A percentile compares a stretch with the other conserved stretches of the same genome.
Evolutionary conservation across 805 yeast genomes (phyloP).

Genomic region (Candida golubevii): DNA sequence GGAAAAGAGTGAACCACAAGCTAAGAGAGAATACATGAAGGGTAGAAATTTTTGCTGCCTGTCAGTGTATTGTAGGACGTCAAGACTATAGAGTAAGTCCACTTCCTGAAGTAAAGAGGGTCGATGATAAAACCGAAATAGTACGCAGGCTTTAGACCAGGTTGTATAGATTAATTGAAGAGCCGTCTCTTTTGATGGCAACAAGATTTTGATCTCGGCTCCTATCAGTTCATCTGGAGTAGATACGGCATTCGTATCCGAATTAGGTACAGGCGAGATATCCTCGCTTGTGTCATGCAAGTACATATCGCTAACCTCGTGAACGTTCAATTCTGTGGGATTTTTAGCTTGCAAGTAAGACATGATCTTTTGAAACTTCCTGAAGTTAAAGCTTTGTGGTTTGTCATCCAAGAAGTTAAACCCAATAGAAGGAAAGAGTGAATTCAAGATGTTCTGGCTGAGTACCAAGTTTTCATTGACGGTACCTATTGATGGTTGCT

Average conservation of each 20-base stretch:
- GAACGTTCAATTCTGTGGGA: constrained; percentile 17
- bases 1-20: constrained; percentile 78
- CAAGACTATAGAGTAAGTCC: constrained; percentile 70
- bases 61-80: constrained; percentile 66
- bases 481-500: constrained; percentile 10
- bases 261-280: constrained; percentile 7
- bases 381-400: constrained; percentile 28
- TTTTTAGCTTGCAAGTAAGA: constrained; percentile 19
- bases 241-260: constrained; percentile 9
- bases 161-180: constrained; percentile 66
- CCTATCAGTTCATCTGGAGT: constrained; percentile 25
- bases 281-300: constrained; percentile 24
- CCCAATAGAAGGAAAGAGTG: constrained; percentile 33
- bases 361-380: constrained; percentile 28
- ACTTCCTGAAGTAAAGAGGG: constrained; percentile 74
- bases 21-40: constrained; percentile 78
- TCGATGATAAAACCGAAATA: constrained; percentile 80
- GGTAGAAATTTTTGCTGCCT: constrained; percentile 75
- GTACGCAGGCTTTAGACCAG: constrained; percentile 82
- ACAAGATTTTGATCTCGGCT: constrained; percentile 56
- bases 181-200: constrained; percentile 76
- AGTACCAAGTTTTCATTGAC: constrained; percentile 18
- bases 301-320: constrained; percentile 28
- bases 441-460: constrained; percentile 32
- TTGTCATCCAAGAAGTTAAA: constrained; percentile 33